Percentiles rank a stretch among this genome's conserved stretches.
Conservation (phyloP, 2,329 filamentous ascomycete species). For the Curvularia sp. region DNA sequence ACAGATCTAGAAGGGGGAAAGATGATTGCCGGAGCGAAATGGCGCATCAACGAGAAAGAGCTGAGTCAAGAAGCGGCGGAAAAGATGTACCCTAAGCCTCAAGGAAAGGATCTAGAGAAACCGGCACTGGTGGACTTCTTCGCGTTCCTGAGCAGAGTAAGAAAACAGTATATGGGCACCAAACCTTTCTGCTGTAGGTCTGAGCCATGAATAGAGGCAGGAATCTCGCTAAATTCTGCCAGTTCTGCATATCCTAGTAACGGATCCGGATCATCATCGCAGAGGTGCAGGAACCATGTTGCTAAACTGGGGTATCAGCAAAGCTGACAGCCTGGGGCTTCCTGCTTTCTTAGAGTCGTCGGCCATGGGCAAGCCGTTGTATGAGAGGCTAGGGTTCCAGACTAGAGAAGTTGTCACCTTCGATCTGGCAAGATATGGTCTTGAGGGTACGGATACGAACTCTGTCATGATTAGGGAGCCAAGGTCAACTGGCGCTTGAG, state of each 20-base stretch:
- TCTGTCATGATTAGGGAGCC: slow-evolving; percentile 43
- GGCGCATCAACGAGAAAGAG: slow-evolving; percentile 46
- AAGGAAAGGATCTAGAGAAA: slow-evolving; percentile 33
- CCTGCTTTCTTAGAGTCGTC: slow-evolving; percentile 54
- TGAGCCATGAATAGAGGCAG: not conserved
- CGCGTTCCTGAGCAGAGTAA: slow-evolving; percentile 31
- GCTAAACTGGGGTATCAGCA: slow-evolving; percentile 49
- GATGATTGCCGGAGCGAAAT: slow-evolving; percentile 48
- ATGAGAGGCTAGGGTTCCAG: slow-evolving; percentile 44
- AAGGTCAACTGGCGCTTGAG: not conserved
- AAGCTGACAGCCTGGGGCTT: slow-evolving; percentile 51
- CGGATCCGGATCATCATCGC: slow-evolving; percentile 51
- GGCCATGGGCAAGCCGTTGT: slow-evolving; percentile 51
- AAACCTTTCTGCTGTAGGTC: slow-evolving; percentile 47
- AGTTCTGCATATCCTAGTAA: slow-evolving; percentile 45
- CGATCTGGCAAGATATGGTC: slow-evolving; percentile 41
- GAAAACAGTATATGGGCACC: slow-evolving; percentile 43
- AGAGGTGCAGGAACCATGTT: slow-evolving; percentile 52
- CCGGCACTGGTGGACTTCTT: slow-evolving; percentile 40
- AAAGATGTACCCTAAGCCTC: slow-evolving; percentile 36
- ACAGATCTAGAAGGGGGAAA: slow-evolving; percentile 40
- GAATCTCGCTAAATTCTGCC: not conserved
- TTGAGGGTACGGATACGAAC: slow-evolving; percentile 35
- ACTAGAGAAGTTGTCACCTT: slow-evolving; percentile 27
- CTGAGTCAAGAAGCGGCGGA: slow-evolving; percentile 43